Percentiles rank a stretch among this genome's conserved stretches.
Evolutionary conservation across 1,139 yeast genomes (phyloP).

Genomic region (Kluyveromyces sp.): DNA sequence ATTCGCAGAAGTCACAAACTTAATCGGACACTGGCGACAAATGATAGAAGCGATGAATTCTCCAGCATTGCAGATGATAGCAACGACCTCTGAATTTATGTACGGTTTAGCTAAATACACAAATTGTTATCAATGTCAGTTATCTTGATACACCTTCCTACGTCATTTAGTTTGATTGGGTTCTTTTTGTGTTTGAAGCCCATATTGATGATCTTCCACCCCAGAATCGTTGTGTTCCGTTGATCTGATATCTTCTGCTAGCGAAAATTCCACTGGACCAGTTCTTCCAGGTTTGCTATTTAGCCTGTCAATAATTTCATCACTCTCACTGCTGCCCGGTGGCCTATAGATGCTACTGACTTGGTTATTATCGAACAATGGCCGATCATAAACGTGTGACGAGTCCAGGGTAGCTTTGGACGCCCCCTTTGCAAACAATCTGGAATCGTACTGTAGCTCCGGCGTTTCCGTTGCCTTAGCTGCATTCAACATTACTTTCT

Average conservation of each 20-base stretch:
- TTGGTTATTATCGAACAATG: conserved; percentile 49
- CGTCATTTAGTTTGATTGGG: neutral
- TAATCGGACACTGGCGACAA: conserved; percentile 27
- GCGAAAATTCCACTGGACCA: conserved; percentile 4
- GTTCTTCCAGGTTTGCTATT: conserved; percentile 23
- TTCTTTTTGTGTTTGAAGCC: conserved; percentile 14
- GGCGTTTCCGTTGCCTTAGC: conserved; percentile 36
- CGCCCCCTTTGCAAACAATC: conserved; percentile 44
- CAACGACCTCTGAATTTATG: conserved; percentile 12
- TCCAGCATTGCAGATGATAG: conserved; percentile 13
- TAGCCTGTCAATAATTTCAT: conserved; percentile 30
- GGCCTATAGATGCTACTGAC: conserved; percentile 45
- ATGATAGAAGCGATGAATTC: conserved; percentile 15
- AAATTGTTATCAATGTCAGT: too few relatives aligned
- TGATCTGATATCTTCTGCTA: conserved; percentile 3
- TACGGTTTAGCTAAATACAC: neutral
- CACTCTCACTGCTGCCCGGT: conserved; percentile 26
- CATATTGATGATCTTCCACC: conserved; percentile 23
- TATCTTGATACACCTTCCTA: too few relatives aligned
- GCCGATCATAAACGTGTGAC: conserved; percentile 49
- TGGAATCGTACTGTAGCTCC: conserved; percentile 48
- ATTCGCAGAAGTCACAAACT: conserved; percentile 40
- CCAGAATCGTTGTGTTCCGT: neutral
- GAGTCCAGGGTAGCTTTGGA: conserved; percentile 36
- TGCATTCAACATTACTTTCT: conserved; percentile 46